Percentiles rank a stretch among this genome's conserved stretches.
These are phyloP conservation scores for Desmodesmus armatus DNA, from an alignment of 139 green algal species.

Conservation along the genomic window DNA sequence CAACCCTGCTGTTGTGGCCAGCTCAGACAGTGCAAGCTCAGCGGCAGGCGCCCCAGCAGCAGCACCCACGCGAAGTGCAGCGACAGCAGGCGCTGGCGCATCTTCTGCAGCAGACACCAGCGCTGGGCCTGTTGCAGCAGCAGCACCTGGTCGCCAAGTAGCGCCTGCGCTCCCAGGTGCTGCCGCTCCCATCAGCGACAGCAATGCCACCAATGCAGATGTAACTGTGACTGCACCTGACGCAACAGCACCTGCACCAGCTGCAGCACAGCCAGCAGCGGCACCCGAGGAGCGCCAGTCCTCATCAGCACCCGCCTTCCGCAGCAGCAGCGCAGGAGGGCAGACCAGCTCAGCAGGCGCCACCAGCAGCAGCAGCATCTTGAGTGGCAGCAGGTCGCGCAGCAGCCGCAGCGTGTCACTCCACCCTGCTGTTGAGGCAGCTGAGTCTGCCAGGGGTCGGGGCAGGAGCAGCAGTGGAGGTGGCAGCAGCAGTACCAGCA, in stretches of 20 bases:
- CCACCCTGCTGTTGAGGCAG: slow-evolving; percentile 4
- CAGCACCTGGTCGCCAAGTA: not conserved
- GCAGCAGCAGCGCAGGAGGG: not conserved
- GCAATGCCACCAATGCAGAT: too few species aligned
- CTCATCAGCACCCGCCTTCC: not conserved
- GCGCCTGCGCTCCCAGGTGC: too few species aligned
- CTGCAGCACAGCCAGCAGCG: not conserved
- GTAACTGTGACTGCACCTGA: not conserved
- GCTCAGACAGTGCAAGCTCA: not conserved
- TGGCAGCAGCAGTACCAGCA: slow-evolving; percentile 1
- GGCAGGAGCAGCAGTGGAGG: not conserved
- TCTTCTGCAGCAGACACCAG: not conserved
- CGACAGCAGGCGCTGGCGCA: too few species aligned
- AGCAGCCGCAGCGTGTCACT: not conserved
- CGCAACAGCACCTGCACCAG: not conserved
- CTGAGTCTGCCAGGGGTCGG: not conserved
- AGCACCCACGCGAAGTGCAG: not conserved
- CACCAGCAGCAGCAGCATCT: not conserved
- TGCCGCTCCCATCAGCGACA: too few species aligned
- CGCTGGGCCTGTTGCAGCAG: not conserved
- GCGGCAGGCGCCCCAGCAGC: not conserved
- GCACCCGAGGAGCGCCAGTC: not conserved
- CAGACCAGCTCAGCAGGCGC: not conserved
- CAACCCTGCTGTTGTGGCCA: too few species aligned
- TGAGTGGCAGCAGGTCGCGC: not conserved